These are phyloP conservation scores for Suhomyces anneliseae DNA, from an alignment of 1,139 yeast genomes.

Conservation along the genomic window DNA sequence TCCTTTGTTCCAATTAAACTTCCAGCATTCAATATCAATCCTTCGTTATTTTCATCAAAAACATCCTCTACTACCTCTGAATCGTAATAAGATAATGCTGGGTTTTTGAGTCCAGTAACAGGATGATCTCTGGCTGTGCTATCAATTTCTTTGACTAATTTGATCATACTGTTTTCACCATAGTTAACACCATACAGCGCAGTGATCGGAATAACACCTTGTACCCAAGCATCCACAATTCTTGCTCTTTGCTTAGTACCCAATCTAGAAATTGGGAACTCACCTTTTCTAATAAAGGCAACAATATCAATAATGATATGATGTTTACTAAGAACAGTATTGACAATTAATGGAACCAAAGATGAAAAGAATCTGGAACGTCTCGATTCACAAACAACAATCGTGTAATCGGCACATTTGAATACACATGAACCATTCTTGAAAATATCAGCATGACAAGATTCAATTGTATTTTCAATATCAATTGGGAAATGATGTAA, in stretches of 20 bases:
- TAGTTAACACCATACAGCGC: conserved; percentile 55
- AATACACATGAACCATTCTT: conserved; percentile 68
- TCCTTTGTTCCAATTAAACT: neutral
- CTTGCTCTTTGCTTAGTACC: conserved; percentile 78
- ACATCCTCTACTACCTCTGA: conserved; percentile 27
- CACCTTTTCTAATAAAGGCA: conserved; percentile 69
- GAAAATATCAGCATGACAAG: conserved; percentile 58
- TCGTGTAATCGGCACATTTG: conserved; percentile 78
- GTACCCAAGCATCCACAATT: conserved; percentile 59
- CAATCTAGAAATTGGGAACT: conserved; percentile 66
- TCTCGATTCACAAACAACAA: conserved; percentile 74
- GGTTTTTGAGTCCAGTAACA: conserved; percentile 44
- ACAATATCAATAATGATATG: conserved; percentile 85
- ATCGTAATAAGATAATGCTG: conserved; percentile 46
- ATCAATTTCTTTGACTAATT: conserved; percentile 52
- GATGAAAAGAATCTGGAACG: conserved; percentile 59
- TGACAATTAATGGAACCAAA: conserved; percentile 79
- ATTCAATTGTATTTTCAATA: conserved; percentile 73
- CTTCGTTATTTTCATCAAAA: conserved; percentile 33
- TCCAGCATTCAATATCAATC: conserved; percentile 27
- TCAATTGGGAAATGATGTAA: conserved; percentile 88
- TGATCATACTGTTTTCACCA: conserved; percentile 66
- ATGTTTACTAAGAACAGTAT: conserved; percentile 76
- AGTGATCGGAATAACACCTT: conserved; percentile 45
- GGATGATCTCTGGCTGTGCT: conserved; percentile 42